These are phyloP conservation scores for Pythium volutum DNA, from an alignment of 352 stramenopile species.

Conservation along the genomic window DNA sequence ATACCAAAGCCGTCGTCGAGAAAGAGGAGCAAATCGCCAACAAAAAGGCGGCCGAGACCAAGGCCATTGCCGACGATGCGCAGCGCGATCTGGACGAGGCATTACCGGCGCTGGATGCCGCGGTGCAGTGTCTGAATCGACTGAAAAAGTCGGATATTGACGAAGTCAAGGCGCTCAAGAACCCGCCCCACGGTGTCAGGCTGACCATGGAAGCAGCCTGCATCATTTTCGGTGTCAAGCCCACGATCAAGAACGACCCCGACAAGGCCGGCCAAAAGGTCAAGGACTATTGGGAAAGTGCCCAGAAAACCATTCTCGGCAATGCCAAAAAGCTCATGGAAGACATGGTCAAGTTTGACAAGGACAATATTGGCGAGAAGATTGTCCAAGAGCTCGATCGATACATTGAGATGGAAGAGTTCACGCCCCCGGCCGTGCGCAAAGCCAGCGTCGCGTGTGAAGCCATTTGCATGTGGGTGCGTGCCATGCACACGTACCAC, in stretches of 20 bases:
- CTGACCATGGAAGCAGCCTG: constrained; percentile 91
- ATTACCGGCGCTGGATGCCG: constrained; percentile 88
- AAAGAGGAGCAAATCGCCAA: constrained; percentile 91
- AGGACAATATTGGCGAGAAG: constrained; percentile 87
- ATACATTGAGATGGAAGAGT: constrained; percentile 91
- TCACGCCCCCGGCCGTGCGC: constrained; percentile 83
- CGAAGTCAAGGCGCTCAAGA: constrained; percentile 90
- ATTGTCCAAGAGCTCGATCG: constrained; percentile 85
- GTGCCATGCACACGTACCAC: constrained; percentile 93
- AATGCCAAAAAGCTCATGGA: constrained; percentile 90
- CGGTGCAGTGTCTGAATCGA: constrained; percentile 89
- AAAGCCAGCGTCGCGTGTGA: constrained; percentile 91
- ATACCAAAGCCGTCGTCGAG: constrained; percentile 89
- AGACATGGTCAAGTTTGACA: constrained; percentile 89
- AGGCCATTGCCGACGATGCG: constrained; percentile 90
- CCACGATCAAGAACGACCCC: constrained; percentile 79
- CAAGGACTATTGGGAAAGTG: constrained; percentile 89
- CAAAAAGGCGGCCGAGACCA: constrained; percentile 91
- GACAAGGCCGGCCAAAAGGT: constrained; percentile 91
- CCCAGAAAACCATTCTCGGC: constrained; percentile 81
- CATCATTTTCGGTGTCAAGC: constrained; percentile 95
- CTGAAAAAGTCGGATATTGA: constrained; percentile 95
- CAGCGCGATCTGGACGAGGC: constrained; percentile 92
- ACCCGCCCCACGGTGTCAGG: constrained; percentile 79
- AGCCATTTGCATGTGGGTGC: constrained; percentile 93